phyloP scores from a whole-genome alignment of 306 rosid species.

The Lathyrus tuberosus region DNA sequence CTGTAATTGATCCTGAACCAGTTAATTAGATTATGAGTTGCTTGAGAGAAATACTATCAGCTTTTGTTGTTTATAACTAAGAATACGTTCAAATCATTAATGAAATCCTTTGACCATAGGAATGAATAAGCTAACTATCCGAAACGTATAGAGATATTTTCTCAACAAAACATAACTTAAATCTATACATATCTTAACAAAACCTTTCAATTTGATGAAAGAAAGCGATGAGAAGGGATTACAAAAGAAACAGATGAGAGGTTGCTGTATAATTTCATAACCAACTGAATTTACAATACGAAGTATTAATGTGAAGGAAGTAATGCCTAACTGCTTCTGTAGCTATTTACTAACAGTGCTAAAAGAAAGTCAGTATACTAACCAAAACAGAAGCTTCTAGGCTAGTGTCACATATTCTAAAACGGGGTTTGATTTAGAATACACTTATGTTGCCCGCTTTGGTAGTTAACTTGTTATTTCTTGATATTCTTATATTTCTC shows the following conservation, averaged over 20 bases:
- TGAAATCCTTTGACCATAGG: not conserved
- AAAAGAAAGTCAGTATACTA: slow-evolving; percentile 1
- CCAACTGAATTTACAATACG: not conserved
- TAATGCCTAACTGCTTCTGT: slow-evolving; percentile 8
- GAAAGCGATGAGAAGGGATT: not conserved
- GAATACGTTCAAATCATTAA: too few species aligned
- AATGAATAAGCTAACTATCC: not conserved
- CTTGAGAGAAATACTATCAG: too few species aligned
- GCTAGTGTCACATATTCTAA: not conserved
- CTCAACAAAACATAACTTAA: not conserved
- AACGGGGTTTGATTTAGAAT: not conserved
- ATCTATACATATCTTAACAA: not conserved
- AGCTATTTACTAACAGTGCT: not conserved
- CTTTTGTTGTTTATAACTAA: too few species aligned
- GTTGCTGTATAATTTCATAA: not conserved
- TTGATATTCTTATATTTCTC: slow-evolving; percentile 7
- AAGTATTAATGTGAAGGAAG: slow-evolving; percentile 1
- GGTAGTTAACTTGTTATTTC: not conserved
- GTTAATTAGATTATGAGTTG: too few species aligned
- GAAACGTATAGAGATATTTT: not conserved
- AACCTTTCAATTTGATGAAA: slow-evolving; percentile 19
- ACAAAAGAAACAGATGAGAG: slow-evolving; percentile 2
- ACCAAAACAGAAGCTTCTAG: slow-evolving; percentile 1
- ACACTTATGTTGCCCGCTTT: slow-evolving; percentile 12
- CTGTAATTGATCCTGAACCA: not conserved